Percentiles rank a stretch among this genome's conserved stretches.
Conservation (phyloP, 306 rosid species). For the Canavalia gladiata region DNA sequence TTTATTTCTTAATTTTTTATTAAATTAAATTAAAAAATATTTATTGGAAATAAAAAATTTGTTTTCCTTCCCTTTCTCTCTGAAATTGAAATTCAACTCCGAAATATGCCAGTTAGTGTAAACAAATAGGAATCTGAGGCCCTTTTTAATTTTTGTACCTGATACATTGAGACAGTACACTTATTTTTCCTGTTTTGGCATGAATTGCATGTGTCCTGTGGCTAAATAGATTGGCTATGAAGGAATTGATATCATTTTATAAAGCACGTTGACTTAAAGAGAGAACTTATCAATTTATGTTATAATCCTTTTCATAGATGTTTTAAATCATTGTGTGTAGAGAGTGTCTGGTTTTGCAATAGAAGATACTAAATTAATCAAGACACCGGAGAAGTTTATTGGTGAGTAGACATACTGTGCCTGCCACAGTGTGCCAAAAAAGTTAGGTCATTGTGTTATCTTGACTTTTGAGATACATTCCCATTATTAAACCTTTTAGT, state of each 20-base stretch:
- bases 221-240: constrained; percentile 2
- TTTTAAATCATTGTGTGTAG: neutral
- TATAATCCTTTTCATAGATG: neutral
- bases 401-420: constrained; percentile 20
- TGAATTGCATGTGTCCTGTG: constrained; percentile 24
- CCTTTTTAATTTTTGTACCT: too few species aligned
- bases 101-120: too few species aligned
- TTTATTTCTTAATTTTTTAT: too few species aligned
- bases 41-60: too few species aligned
- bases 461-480: neutral
- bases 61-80: too few species aligned
- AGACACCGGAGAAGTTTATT: neutral
- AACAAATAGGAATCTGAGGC: too few species aligned
- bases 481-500: neutral
- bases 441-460: neutral
- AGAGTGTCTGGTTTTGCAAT: neutral
- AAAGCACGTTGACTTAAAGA: neutral
- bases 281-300: neutral
- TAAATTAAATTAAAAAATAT: too few species aligned
- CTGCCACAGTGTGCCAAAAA: neutral
- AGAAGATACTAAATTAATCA: constrained; percentile 1
- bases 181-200: neutral
- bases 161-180: neutral
- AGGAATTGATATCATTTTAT: constrained; percentile 6
- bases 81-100: too few species aligned